Base-by-base conservation (phyloP, 495 filamentous ascomycete genomes). In the Podospora tetraspora region DNA sequence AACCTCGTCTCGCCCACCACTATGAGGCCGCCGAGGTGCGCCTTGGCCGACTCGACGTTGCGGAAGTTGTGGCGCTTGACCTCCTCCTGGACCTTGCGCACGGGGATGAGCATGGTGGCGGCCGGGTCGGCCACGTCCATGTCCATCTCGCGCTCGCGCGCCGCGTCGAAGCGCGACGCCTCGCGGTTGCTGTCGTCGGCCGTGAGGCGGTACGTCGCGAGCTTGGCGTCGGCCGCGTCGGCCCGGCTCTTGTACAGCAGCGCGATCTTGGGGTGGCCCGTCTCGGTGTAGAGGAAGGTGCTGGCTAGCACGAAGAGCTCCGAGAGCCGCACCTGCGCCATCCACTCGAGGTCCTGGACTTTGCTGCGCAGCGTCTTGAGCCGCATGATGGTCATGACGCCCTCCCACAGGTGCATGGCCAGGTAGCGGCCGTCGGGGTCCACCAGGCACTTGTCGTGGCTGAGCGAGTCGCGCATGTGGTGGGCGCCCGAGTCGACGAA, bases 351-450 rank as follows among this genome's bases (percentile, higher is more conserved):
- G 64, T 79, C 81, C 63, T 84, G 82, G 5, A 74, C 78, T 69
- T 73, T 83, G 69, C 79, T 85, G 76, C 88, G 90, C 62, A 84
- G 81, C 0, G 84, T 80, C 8, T 79, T 78, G 66, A 84, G 75
- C 66, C 88, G 84, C 66, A 90, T 75, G 27, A 97, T 85, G 11
- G 89, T 92, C 34, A 98, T 82, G 25, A 97, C 85, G 3, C 95
- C 95, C 77, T 97, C 92, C 79, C 92, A 97, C 6, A 97, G 80
- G 70, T 97, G 89, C 69, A 97, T 79, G 11, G 89, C 91, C 85
- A 99, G 87, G 75, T 91, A 93, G 34, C 86, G 82, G 8, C 91
- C 89, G 0, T 84, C 89, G 0, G 95, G 95, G 77, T 98, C 95
- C 6, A 97, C 87, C 58, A 91, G 79, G 73, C 92, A 93, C 66